Conservation (phyloP, 2,329 filamentous ascomycete genomes). For the Alternaria viburni region DNA sequence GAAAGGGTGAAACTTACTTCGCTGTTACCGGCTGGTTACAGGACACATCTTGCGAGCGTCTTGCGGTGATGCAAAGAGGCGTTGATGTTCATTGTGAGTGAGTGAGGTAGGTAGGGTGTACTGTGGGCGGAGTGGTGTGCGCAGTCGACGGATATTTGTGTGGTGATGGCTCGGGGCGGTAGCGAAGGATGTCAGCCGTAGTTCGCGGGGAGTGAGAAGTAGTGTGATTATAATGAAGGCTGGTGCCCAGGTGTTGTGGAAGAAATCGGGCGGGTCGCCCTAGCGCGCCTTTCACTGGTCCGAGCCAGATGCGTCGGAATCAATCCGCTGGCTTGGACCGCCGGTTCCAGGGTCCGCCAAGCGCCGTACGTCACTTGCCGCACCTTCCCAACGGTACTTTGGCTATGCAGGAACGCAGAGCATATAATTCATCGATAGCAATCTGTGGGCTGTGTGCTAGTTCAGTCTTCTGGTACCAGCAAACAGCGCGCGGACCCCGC, state of each 20-base stretch:
- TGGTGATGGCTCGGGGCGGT: slow-evolving; percentile 22
- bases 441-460: neutral
- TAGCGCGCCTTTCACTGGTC: slow-evolving; percentile 8
- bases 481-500: neutral
- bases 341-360: slow-evolving; percentile 8
- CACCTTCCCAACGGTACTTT: neutral
- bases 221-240: slow-evolving; percentile 13
- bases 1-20: slow-evolving; percentile 23
- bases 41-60: slow-evolving; percentile 35
- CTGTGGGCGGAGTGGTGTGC: neutral
- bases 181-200: slow-evolving; percentile 19
- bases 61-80: slow-evolving; percentile 35
- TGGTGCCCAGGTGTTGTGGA: slow-evolving; percentile 21
- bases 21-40: slow-evolving; percentile 34
- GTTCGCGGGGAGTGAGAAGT: slow-evolving; percentile 9
- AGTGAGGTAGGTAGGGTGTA: neutral
- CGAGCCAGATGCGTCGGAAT: slow-evolving; percentile 12
- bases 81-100: slow-evolving; percentile 31
- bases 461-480: neutral
- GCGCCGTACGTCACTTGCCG: slow-evolving; percentile 13
- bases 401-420: slow-evolving; percentile 13
- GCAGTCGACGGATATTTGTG: slow-evolving; percentile 5
- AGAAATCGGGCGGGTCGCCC: slow-evolving; percentile 18
- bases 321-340: slow-evolving; percentile 14
- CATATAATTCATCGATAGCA: neutral